Conservation (phyloP, 2,329 filamentous ascomycete genomes). For the Elsinoe perseae region DNA sequence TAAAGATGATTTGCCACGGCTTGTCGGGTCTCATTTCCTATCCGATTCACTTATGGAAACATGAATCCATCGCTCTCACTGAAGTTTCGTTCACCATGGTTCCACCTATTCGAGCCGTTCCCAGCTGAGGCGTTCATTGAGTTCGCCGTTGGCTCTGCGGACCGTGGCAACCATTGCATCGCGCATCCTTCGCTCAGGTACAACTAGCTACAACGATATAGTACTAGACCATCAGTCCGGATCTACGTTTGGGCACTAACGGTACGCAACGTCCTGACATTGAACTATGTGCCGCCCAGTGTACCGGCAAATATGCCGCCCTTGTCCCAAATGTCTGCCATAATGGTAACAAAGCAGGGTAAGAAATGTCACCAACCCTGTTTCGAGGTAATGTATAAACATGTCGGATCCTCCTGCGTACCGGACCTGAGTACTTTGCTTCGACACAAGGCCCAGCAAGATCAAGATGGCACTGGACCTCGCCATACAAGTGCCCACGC, state of each 20-base stretch:
- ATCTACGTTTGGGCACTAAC: background rate
- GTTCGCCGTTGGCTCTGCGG: background rate
- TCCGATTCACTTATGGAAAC: too few species aligned
- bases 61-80: background rate
- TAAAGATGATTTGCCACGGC: too few species aligned
- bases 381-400: slow-evolving; percentile 1
- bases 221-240: background rate
- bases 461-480: slow-evolving; percentile 11
- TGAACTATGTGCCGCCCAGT: background rate
- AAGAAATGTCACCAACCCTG: background rate
- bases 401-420: background rate
- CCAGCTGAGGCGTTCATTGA: background rate
- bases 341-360: background rate
- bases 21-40: background rate
- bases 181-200: background rate
- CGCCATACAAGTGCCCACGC: slow-evolving; percentile 11
- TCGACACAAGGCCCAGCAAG: background rate
- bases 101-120: background rate
- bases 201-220: background rate
- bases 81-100: background rate
- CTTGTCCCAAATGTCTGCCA: background rate
- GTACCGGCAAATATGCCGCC: background rate
- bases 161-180: background rate
- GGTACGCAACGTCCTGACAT: background rate
- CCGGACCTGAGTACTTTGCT: background rate